phyloP scores from a whole-genome alignment of 192 early-diverging fungal genomes.

The Coemansia sp. region DNA sequence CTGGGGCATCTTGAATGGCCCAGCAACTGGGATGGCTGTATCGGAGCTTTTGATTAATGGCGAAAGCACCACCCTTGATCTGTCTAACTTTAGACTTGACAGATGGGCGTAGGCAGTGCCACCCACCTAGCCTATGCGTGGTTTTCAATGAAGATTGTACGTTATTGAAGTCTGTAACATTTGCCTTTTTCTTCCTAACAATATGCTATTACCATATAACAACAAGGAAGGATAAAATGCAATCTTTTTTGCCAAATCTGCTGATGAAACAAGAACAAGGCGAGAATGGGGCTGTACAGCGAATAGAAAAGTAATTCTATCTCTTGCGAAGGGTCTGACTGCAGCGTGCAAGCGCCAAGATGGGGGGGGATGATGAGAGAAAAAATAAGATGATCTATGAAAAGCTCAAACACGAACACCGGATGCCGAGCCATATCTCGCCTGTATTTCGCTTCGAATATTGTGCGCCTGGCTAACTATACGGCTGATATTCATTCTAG shows the following conservation, averaged over 20 bases:
- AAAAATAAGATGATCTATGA: neutral
- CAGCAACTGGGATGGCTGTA: slow-evolving; percentile 46
- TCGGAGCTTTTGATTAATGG: slow-evolving; percentile 48
- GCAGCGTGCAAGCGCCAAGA: neutral
- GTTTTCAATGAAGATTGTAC: too few relatives aligned
- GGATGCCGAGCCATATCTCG: slow-evolving; percentile 46
- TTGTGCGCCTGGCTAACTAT: slow-evolving; percentile 72
- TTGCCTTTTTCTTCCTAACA: neutral
- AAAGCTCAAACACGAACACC: neutral
- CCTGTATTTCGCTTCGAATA: slow-evolving; percentile 67
- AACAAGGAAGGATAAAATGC: neutral
- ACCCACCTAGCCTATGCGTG: too few relatives aligned
- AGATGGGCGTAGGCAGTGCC: slow-evolving; percentile 23
- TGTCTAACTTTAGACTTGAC: slow-evolving; percentile 46
- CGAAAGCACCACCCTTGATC: slow-evolving; percentile 31
- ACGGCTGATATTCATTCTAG: slow-evolving; percentile 67
- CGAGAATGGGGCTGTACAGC: neutral
- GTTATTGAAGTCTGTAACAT: neutral
- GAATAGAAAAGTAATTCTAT: neutral
- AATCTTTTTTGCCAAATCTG: neutral
- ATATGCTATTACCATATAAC: neutral
- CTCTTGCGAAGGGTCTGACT: neutral
- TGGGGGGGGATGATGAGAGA: neutral
- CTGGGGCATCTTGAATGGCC: slow-evolving; percentile 56
- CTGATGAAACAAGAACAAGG: neutral